Conservation (phyloP, 345 rosid species). For the Acer saccharum region DNA sequence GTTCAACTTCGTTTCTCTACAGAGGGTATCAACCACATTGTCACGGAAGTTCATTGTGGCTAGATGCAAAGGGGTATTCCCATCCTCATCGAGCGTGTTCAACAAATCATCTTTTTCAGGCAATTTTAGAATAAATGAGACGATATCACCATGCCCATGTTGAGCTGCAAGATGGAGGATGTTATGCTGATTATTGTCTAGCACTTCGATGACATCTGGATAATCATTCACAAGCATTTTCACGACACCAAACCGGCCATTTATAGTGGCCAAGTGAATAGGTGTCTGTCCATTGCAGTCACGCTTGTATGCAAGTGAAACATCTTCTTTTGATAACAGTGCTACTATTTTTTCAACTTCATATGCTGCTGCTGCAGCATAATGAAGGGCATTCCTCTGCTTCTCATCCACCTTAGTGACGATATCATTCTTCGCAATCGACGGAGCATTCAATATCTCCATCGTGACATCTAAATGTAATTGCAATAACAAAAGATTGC, state of each 20-base stretch:
- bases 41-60: not conserved
- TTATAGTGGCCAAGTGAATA: not conserved
- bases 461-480: not conserved
- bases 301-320: not conserved
- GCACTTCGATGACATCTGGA: constrained; percentile 5
- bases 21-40: not conserved
- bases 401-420: not conserved
- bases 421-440: not conserved
- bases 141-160: not conserved
- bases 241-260: not conserved
- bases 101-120: constrained; percentile 10
- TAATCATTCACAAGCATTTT: not conserved
- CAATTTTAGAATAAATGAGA: not conserved
- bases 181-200: not conserved
- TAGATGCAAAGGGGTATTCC: constrained; percentile 11
- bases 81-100: not conserved
- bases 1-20: not conserved
- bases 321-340: not conserved
- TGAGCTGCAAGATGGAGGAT: constrained; percentile 1
- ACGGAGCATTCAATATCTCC: not conserved
- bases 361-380: not conserved
- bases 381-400: not conserved
- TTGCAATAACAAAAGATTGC: too few relatives aligned
- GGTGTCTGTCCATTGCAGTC: constrained; percentile 6
- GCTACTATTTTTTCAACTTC: not conserved